Base-by-base conservation (phyloP, 2,329 filamentous ascomycete genomes). In the Pyricularia pennisetigena region DNA sequence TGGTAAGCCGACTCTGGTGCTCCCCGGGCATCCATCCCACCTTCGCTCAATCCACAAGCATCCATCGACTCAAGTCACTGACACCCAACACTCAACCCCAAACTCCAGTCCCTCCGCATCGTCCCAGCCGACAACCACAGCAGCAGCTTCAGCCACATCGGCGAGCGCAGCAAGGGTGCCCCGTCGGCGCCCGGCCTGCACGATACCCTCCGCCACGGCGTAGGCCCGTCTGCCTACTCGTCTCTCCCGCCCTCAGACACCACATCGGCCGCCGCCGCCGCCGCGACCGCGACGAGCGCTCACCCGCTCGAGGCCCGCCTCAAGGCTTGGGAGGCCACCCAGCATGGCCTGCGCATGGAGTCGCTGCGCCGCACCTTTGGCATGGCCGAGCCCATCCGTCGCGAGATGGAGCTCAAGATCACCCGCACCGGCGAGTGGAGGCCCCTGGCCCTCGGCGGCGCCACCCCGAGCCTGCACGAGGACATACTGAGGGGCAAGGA, bases 321-420 rank as follows among this genome's bases (percentile, higher is more conserved):
- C 69, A 87, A 90, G 75, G 86, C 89, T 76, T 99, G 95, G 95
- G 92, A 94, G 80, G 84, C 89, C 69, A 97, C 94, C 61, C 94
- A 97, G 81, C 90, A 97, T 74, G 79, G 83, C 41, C 80, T 97
- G 77, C 95, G 96, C 81, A 95, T 97, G 91, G 89, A 94, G 81
- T 85, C 88, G 67, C 86, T 98, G 74, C 89, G 93, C 72, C 91
- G 93, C 72, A 89, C 92, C 64, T 98, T 93, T 79, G 95, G 95
- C 72, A 90, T 97, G 74, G 92, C 91, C 29, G 95, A 98, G 85
- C 95, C 95, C 3, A 88, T 98, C 74, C 88, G 93, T 69, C 88
- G 94, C 68, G 92, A 90, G 70, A 97, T 99, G 95, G 95, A 99
- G 83, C 85, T 97, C 78, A 92, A 93, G 86, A 94, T 97, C 76